phyloP scores from a whole-genome alignment of 805 yeast genomes.

The Yarrowia sp. region DNA sequence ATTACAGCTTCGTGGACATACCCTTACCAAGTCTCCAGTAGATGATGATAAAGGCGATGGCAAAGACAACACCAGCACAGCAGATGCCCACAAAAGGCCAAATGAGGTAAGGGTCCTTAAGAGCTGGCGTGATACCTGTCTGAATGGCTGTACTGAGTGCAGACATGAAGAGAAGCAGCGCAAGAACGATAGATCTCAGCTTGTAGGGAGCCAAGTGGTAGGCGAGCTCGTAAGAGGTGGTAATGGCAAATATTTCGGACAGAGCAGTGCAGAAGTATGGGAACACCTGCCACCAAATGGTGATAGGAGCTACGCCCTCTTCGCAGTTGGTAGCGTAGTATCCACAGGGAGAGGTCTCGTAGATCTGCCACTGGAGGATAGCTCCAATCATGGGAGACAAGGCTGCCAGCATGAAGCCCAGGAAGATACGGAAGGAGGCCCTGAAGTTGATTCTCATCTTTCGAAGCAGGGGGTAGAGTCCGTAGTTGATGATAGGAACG shows the following conservation, averaged over 20 bases:
- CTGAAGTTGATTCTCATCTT: constrained; percentile 1
- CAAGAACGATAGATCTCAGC: constrained; percentile 7
- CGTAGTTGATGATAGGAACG: constrained; percentile 16
- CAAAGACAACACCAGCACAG: constrained; percentile 21
- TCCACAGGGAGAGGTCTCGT: constrained; percentile 20
- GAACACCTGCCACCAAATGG: constrained; percentile 25
- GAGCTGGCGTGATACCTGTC: constrained; percentile 51
- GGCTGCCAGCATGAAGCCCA: constrained; percentile 17
- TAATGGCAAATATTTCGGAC: constrained; percentile 16
- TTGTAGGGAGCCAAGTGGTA: constrained; percentile 22
- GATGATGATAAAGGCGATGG: constrained; percentile 10
- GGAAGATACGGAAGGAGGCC: constrained; percentile 12
- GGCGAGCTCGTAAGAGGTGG: constrained; percentile 18
- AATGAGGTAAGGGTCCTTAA: constrained; percentile 13
- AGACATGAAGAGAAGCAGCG: constrained; percentile 21
- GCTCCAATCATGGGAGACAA: constrained; percentile 25
- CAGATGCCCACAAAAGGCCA: constrained; percentile 26
- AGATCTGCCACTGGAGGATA: constrained; percentile 17
- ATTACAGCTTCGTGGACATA: not conserved
- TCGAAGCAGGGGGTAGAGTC: not conserved
- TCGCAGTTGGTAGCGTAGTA: constrained; percentile 18
- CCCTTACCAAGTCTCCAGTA: constrained; percentile 30
- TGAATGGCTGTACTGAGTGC: constrained; percentile 21
- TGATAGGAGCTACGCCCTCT: constrained; percentile 8
- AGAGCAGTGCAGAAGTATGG: constrained; percentile 18